Evolutionary conservation across 257 asterid species (phyloP).

Genomic region (Vinca minor): DNA sequence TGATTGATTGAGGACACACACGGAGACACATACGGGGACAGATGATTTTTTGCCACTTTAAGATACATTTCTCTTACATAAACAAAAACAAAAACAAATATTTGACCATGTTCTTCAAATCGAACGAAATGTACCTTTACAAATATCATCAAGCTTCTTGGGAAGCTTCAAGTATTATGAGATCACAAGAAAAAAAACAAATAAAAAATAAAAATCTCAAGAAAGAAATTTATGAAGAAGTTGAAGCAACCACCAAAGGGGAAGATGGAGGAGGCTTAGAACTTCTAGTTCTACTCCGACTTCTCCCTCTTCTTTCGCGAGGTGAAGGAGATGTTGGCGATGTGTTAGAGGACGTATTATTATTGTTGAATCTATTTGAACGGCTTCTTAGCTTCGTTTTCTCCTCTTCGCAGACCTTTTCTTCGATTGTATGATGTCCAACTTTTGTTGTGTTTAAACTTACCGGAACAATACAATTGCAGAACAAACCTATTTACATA

Average conservation of each 20-base stretch:
- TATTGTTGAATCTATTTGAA: slow-evolving; percentile 26
- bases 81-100: too few relatives aligned
- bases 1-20: not conserved
- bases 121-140: slow-evolving; percentile 12
- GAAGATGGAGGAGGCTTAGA: slow-evolving; percentile 32
- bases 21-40: too few relatives aligned
- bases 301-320: slow-evolving; percentile 16
- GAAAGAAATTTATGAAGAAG: slow-evolving; percentile 12
- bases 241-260: slow-evolving; percentile 23
- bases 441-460: slow-evolving; percentile 51
- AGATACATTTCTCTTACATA: too few relatives aligned
- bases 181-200: not conserved
- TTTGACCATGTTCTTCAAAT: slow-evolving; percentile 1
- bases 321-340: slow-evolving; percentile 37
- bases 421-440: slow-evolving; percentile 46
- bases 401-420: slow-evolving; percentile 44
- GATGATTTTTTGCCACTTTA: too few relatives aligned
- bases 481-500: slow-evolving; percentile 43
- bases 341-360: slow-evolving; percentile 31
- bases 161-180: slow-evolving; percentile 12
- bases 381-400: slow-evolving; percentile 43
- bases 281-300: slow-evolving; percentile 22
- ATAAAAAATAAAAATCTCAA: not conserved
- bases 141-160: slow-evolving; percentile 9
- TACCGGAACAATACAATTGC: slow-evolving; percentile 67